phyloP scores from a whole-genome alignment of 768 basidiomycete species.

The Tylopilus felleus region DNA sequence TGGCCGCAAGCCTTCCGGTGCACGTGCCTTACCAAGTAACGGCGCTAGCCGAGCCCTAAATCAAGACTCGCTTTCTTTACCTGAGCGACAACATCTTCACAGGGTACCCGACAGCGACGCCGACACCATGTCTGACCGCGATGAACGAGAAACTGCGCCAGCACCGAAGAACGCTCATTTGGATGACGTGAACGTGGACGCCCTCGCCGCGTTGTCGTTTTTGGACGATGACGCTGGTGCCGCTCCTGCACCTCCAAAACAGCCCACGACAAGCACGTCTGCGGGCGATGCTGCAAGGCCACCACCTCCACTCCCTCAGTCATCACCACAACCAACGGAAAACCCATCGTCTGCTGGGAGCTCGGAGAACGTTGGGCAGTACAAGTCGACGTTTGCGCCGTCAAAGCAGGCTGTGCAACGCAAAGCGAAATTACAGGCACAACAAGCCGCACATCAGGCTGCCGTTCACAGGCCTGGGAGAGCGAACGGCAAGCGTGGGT shows the following conservation, averaged over 20 bases:
- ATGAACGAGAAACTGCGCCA: constrained; percentile 2
- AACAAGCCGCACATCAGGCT: constrained; percentile 77
- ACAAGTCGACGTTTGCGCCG: constrained; percentile 85
- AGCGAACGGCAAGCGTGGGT: constrained; percentile 38
- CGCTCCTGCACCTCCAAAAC: constrained; percentile 20
- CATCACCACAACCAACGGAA: constrained; percentile 38
- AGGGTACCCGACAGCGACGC: constrained; percentile 26
- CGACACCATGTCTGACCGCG: constrained; percentile 34
- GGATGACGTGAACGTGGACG: constrained; percentile 63
- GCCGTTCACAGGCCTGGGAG: constrained; percentile 74
- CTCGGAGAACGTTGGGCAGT: constrained; percentile 39
- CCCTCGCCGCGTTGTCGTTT: constrained; percentile 75
- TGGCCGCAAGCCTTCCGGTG: constrained; percentile 77
- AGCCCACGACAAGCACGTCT: constrained; percentile 1
- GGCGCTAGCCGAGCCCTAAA: constrained; percentile 38
- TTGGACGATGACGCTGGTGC: constrained; percentile 44
- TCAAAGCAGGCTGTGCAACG: constrained; percentile 82
- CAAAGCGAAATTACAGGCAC: constrained; percentile 78
- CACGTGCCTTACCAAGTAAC: constrained; percentile 58
- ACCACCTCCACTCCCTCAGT: constrained; percentile 26
- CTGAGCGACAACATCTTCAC: constrained; percentile 30
- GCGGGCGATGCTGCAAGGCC: constrained; percentile 6
- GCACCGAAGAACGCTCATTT: constrained; percentile 20
- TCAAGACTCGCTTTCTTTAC: constrained; percentile 39
- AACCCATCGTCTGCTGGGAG: constrained; percentile 12